Conservation (phyloP, 176 grass and related monocot species). For the Oropetium thomaeum region DNA sequence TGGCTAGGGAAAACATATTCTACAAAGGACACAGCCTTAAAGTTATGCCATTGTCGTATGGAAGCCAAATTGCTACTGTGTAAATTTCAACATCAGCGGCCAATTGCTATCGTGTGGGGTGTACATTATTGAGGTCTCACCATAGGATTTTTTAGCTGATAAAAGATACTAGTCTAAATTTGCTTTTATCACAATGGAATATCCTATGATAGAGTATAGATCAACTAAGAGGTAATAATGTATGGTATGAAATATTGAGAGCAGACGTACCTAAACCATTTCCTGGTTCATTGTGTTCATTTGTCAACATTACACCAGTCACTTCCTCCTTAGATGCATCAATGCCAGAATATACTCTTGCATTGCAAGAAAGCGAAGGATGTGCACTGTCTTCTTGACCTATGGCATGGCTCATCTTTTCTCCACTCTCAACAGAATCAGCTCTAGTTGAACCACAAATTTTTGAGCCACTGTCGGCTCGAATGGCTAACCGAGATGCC, state of each 20-base stretch:
- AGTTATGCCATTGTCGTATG: slow-evolving; percentile 8
- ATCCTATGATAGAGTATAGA: neutral
- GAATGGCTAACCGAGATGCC: slow-evolving; percentile 71
- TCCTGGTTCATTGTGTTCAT: slow-evolving; percentile 44
- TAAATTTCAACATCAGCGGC: neutral
- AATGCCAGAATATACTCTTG: slow-evolving; percentile 80
- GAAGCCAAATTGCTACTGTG: slow-evolving; percentile 8
- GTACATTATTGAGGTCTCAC: neutral
- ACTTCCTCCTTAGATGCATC: slow-evolving; percentile 95
- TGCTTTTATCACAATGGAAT: neutral
- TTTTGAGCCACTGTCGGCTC: slow-evolving; percentile 89
- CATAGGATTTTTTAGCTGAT: neutral
- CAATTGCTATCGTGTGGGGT: neutral
- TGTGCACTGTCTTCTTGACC: slow-evolving; percentile 65
- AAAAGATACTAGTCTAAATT: neutral
- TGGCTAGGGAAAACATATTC: neutral
- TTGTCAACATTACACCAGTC: slow-evolving; percentile 44
- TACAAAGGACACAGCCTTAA: neutral
- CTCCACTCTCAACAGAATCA: slow-evolving; percentile 86
- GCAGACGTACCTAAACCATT: slow-evolving; percentile 61
- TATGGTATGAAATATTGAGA: neutral
- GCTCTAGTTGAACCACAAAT: slow-evolving; percentile 81
- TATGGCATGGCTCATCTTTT: slow-evolving; percentile 63
- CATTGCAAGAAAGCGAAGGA: slow-evolving; percentile 96
- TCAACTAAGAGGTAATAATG: neutral